Conservation (phyloP, 345 rosid species). For the Brassica juncea region DNA sequence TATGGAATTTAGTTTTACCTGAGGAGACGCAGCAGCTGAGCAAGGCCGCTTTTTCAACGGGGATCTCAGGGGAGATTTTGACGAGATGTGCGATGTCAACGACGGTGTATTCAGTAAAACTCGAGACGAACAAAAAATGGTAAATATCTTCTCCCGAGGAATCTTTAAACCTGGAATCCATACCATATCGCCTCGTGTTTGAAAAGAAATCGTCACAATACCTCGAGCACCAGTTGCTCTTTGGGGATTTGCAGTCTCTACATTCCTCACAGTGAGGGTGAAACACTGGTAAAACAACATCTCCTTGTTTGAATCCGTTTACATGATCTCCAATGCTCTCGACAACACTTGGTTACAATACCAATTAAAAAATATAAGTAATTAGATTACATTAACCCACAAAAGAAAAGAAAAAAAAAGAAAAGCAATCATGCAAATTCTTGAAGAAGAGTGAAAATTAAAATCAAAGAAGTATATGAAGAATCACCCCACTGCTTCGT, state of each 20-base stretch:
- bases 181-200: not conserved
- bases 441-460: too few relatives aligned
- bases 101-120: not conserved
- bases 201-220: not conserved
- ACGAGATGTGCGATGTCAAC: slow-evolving; percentile 3
- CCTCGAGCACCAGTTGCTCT: slow-evolving; percentile 53
- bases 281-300: slow-evolving; percentile 61
- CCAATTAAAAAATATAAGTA: not conserved
- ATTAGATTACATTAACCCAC: not conserved
- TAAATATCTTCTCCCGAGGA: not conserved
- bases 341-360: slow-evolving; percentile 47
- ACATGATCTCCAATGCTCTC: slow-evolving; percentile 76
- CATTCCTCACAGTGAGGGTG: slow-evolving; percentile 56
- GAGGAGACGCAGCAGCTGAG: not conserved
- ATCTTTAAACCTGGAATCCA: not conserved
- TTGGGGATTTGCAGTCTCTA: slow-evolving; percentile 54
- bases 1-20: not conserved
- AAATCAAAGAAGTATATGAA: not conserved
- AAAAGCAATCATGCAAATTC: too few relatives aligned
- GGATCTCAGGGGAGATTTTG: not conserved
- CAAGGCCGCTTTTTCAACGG: not conserved
- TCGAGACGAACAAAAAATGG: not conserved
- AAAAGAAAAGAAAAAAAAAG: too few relatives aligned
- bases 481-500: slow-evolving; percentile 72
- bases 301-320: slow-evolving; percentile 58